Conservation (phyloP, 176 grass and related monocot species). For the Paspalum notatum region DNA sequence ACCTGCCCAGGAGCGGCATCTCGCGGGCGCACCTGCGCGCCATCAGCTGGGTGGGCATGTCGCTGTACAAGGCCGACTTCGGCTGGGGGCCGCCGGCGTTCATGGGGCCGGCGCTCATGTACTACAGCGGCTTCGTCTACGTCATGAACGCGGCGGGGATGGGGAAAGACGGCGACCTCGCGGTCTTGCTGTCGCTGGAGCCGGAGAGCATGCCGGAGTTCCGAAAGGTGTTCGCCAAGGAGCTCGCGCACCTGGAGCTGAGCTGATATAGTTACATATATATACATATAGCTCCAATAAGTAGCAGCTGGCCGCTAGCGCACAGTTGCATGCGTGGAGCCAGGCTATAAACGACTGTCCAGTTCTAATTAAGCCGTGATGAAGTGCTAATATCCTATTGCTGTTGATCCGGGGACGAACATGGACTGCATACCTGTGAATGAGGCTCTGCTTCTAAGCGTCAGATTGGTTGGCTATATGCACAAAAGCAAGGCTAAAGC, state of each 20-base stretch:
- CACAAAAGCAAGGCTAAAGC: no score
- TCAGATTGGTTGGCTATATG: no score
- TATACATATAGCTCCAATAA: no score
- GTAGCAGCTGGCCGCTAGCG: neutral
- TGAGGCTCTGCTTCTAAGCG: no score
- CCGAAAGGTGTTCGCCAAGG: slow-evolving; percentile 53
- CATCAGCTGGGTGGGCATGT: slow-evolving; percentile 71
- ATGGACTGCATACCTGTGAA: no score
- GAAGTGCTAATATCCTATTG: neutral
- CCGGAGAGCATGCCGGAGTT: slow-evolving; percentile 54
- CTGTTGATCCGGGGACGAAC: no score
- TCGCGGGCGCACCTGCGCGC: slow-evolving; percentile 43
- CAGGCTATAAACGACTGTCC: neutral
- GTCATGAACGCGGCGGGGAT: slow-evolving; percentile 60
- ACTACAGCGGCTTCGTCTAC: slow-evolving; percentile 61
- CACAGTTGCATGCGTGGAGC: neutral
- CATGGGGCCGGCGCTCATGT: slow-evolving; percentile 53
- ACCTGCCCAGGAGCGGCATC: slow-evolving; percentile 40
- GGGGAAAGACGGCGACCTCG: slow-evolving; percentile 47
- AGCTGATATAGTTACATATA: neutral
- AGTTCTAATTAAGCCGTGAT: neutral
- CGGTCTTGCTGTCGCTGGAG: slow-evolving; percentile 51
- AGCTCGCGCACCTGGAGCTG: slow-evolving; percentile 42
- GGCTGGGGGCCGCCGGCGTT: slow-evolving; percentile 64
- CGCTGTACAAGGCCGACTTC: slow-evolving; percentile 51